These are phyloP conservation scores for Ceratobasidium sp. DNA, from an alignment of 1,284 basidiomycete genomes.

Conservation along the genomic window DNA sequence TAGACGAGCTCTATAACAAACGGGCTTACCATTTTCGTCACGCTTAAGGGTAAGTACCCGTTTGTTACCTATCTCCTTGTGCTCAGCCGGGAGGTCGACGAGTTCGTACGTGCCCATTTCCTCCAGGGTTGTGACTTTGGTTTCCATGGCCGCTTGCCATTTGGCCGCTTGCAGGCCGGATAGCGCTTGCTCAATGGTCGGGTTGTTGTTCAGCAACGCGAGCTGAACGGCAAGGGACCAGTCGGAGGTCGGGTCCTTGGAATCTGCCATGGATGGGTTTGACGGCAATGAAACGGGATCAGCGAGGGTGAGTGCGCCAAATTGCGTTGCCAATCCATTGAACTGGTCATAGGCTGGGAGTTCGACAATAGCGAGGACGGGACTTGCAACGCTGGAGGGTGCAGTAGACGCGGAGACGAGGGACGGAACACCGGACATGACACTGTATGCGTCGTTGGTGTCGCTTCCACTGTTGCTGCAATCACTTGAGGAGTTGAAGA, in stretches of 20 bases:
- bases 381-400: neutral
- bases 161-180: neutral
- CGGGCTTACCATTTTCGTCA: neutral
- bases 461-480: neutral
- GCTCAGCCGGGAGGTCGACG: neutral
- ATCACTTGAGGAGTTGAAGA: neutral
- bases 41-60: neutral
- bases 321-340: neutral
- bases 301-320: neutral
- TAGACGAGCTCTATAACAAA: neutral
- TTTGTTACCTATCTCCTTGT: neutral
- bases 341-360: neutral
- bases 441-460: neutral
- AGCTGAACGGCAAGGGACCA: conserved; percentile 5
- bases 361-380: neutral
- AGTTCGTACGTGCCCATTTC: conserved; percentile 5
- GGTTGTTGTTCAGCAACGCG: neutral
- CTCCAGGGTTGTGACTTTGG: neutral
- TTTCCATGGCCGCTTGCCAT: conserved; percentile 10
- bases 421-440: neutral
- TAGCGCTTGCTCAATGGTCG: neutral
- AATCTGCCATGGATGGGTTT: neutral
- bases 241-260: neutral
- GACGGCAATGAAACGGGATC: neutral
- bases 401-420: neutral